These are phyloP conservation scores for Flagelloscypha sp. DNA, from an alignment of 768 basidiomycete species.

Conservation along the genomic window DNA sequence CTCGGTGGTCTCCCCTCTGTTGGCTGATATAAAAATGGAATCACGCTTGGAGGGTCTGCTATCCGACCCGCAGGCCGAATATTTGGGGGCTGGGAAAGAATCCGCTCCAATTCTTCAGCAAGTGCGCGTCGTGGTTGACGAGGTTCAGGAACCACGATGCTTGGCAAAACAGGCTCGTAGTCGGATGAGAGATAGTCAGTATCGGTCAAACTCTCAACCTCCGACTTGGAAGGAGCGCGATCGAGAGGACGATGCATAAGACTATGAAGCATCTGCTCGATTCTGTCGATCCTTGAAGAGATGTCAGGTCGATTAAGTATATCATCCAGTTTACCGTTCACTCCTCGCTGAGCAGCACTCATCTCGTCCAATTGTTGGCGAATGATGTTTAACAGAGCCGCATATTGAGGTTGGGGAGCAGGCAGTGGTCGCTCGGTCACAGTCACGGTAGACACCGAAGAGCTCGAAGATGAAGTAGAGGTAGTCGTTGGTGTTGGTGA, in stretches of 20 bases:
- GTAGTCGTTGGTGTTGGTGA: slow-evolving; percentile 6
- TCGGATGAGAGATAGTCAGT: too few relatives aligned
- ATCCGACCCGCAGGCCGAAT: too few relatives aligned
- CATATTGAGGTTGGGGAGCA: slow-evolving; percentile 34
- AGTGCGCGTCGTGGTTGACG: slow-evolving; percentile 3
- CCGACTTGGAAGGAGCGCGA: not conserved
- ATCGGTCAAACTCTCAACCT: too few relatives aligned
- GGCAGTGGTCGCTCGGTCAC: slow-evolving; percentile 24
- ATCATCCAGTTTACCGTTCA: slow-evolving; percentile 55
- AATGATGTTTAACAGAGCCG: slow-evolving; percentile 48
- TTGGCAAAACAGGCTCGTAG: too few relatives aligned
- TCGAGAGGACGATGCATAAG: slow-evolving; percentile 23
- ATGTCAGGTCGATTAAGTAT: slow-evolving; percentile 43
- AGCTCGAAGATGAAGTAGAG: slow-evolving; percentile 9
- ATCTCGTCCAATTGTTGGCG: slow-evolving; percentile 52
- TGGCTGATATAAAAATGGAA: too few relatives aligned
- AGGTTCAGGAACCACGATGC: slow-evolving; percentile 1
- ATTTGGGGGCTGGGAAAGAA: slow-evolving; percentile 1
- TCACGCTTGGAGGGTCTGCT: too few relatives aligned
- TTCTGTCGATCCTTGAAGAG: slow-evolving; percentile 31
- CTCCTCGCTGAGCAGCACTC: slow-evolving; percentile 51
- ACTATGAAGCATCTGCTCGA: slow-evolving; percentile 37
- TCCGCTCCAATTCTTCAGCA: slow-evolving; percentile 4
- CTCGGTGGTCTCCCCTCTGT: too few relatives aligned
- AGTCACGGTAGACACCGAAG: slow-evolving; percentile 7